Percentiles rank a stretch among this genome's conserved stretches.
Evolutionary conservation across 2,329 filamentous ascomycete genomes (phyloP).

Genomic region (Hirsutella minnesotensis): DNA sequence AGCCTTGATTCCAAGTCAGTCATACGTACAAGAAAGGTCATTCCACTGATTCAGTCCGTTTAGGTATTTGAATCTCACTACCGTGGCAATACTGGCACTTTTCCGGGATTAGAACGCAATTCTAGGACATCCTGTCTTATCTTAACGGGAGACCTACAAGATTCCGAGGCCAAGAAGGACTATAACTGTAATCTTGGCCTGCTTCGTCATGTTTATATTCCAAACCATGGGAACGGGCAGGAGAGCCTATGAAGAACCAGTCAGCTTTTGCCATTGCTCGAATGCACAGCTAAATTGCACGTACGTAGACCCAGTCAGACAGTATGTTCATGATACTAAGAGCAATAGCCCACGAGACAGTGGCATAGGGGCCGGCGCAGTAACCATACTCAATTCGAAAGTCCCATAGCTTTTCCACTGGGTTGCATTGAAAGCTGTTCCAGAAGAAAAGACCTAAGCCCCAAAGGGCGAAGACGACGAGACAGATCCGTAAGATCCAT

Average conservation of each 20-base stretch:
- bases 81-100: constrained; percentile 41
- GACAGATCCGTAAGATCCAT: constrained; percentile 32
- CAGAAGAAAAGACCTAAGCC: constrained; percentile 38
- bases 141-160: constrained; percentile 24
- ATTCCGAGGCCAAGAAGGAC: constrained; percentile 36
- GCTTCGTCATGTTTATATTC: constrained; percentile 39
- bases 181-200: constrained; percentile 38
- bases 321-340: constrained; percentile 39
- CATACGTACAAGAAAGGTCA: constrained; percentile 35
- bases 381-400: constrained; percentile 29
- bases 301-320: constrained; percentile 43
- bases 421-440: constrained; percentile 39
- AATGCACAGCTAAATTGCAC: constrained; percentile 6
- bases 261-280: neutral
- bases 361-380: constrained; percentile 29
- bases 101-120: no score
- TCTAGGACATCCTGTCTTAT: neutral
- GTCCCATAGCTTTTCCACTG: constrained; percentile 40
- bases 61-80: constrained; percentile 38
- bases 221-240: constrained; percentile 43
- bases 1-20: neutral
- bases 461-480: constrained; percentile 34
- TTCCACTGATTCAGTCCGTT: constrained; percentile 28
- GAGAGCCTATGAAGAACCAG: constrained; percentile 23
- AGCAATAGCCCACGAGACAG: constrained; percentile 37